phyloP scores from a whole-genome alignment of 768 basidiomycete genomes.

The Phylloporus sp. region DNA sequence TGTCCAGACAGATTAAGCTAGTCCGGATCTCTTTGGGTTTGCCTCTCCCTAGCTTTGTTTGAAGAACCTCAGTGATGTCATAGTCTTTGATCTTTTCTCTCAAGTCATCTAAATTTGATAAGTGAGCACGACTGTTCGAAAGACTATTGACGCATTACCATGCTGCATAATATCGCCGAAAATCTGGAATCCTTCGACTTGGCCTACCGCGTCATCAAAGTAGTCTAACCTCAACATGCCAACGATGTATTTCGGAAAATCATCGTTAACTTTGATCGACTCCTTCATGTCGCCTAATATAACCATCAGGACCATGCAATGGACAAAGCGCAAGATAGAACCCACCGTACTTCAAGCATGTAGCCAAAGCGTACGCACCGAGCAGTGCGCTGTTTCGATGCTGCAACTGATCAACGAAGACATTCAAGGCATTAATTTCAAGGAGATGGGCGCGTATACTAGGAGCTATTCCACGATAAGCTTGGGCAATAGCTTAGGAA shows the following conservation, averaged over 20 bases:
- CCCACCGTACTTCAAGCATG: conserved; percentile 18
- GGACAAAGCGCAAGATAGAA: background rate
- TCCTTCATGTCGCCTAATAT: conserved; percentile 14
- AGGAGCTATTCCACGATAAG: conserved; percentile 6
- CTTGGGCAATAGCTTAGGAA: background rate
- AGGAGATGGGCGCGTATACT: conserved; percentile 7
- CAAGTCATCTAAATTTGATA: conserved; percentile 4
- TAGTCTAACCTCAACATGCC: conserved; percentile 22
- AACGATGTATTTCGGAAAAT: conserved; percentile 16
- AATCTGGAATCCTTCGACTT: conserved; percentile 4
- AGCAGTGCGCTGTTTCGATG: conserved; percentile 15
- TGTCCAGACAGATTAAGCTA: conserved; percentile 14
- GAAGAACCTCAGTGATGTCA: conserved; percentile 13
- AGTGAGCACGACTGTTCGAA: background rate
- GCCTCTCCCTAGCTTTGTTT: conserved; percentile 10
- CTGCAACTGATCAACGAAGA: conserved; percentile 15
- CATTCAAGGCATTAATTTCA: conserved; percentile 1
- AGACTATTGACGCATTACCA: background rate
- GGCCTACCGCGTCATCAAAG: conserved; percentile 24
- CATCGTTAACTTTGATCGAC: conserved; percentile 3
- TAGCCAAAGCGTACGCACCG: conserved; percentile 18
- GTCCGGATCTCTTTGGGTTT: conserved; percentile 15
- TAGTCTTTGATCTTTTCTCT: conserved; percentile 6
- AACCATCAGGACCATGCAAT: background rate
- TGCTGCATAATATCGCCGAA: conserved; percentile 1